Base-by-base conservation (phyloP, 129 eudicot species). In the Lactuca saligna region DNA sequence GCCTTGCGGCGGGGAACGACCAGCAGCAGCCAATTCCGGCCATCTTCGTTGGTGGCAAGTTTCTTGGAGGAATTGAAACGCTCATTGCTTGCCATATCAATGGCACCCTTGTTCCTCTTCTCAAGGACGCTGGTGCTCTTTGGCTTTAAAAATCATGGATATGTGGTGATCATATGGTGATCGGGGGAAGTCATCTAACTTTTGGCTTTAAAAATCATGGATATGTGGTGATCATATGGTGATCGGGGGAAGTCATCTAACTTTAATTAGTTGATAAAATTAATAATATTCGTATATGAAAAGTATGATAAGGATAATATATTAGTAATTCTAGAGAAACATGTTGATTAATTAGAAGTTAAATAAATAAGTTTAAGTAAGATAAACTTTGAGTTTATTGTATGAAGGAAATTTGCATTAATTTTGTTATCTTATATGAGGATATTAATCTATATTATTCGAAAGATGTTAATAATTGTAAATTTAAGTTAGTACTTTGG, bases 121-220 rank as follows among this genome's bases (percentile, higher is more conserved):
- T 92, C 7, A 92, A 92, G 73, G 87, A 92, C 58, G 96, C 96
- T 25, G 98, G 98, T 11, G 98, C 95, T 63, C 88, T 92, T 37
- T 92, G 98, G 98, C 98, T 92, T 69, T 92, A 68, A 68, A n/a
- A 70, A 46, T 38, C 9, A 0, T 11, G 17, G 33, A 49, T 11
- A 17, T 44, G 37, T 2, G 54, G 20, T 56, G 41, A 15, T 42
- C 3, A 25, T 25, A n/a, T 25, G 29, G 42, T 7, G 37, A 8
- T 10, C 17, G 8, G 3, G 8, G 54, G 4, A 61, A 14, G 37
- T 37, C 39, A 61, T 50, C 17, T 51, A 62, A 55, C 77, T 71
- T 58, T 37, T 92, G 98, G 98, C 98, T 92, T 69, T 92, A 68
- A 68, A n/a, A 70, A 46, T 38, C 9, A 0, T 11, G 17, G 33